Conservation (phyloP, 768 basidiomycete species). For the Pulveroboletus sp. region DNA sequence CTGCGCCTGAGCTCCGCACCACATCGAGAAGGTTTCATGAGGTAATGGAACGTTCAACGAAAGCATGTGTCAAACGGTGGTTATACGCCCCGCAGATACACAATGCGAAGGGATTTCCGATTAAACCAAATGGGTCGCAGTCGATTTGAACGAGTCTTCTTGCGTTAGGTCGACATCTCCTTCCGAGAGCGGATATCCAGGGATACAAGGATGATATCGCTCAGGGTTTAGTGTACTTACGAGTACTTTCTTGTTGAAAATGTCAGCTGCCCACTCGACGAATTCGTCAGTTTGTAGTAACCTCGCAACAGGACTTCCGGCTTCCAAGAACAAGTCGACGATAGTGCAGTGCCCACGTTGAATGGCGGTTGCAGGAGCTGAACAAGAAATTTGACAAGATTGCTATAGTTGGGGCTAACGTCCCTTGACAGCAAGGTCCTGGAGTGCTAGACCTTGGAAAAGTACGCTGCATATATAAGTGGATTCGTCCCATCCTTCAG, state of each 20-base stretch:
- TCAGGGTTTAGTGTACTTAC: not conserved
- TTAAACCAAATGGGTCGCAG: not conserved
- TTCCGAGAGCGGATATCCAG: not conserved
- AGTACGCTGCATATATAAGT: slow-evolving; percentile 6
- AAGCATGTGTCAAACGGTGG: not conserved
- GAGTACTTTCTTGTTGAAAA: not conserved
- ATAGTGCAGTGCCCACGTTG: rapidly evolving
- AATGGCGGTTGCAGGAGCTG: not conserved
- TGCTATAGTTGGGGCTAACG: not conserved
- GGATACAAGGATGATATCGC: not conserved
- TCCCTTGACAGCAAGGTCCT: not conserved
- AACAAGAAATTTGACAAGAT: not conserved
- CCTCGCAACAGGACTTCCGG: not conserved
- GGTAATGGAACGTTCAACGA: not conserved
- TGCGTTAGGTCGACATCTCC: not conserved
- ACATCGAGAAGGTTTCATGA: slow-evolving; percentile 2
- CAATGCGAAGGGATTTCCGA: not conserved
- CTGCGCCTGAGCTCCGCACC: not conserved
- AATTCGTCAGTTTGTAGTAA: slow-evolving; percentile 9
- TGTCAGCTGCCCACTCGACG: slow-evolving; percentile 1
- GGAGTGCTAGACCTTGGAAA: slow-evolving; percentile 4
- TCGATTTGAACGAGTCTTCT: slow-evolving; percentile 5
- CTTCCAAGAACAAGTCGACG: not conserved
- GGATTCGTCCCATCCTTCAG: slow-evolving; percentile 7
- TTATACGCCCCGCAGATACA: slow-evolving; percentile 1